Conservation (phyloP, 371 early-diverging fungal genomes). For the Zychaea mexicana region DNA sequence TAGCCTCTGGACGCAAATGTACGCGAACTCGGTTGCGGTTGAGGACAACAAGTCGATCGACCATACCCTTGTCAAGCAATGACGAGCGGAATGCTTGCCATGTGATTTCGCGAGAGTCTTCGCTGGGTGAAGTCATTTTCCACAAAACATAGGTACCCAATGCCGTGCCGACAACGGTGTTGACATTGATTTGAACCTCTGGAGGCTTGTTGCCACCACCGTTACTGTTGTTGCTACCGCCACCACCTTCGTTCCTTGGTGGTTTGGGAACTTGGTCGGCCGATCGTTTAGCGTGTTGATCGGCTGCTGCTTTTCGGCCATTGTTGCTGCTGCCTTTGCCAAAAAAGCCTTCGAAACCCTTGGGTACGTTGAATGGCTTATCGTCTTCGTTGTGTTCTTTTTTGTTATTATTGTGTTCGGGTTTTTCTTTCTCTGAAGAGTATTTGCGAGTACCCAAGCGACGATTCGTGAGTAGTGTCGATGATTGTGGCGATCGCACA, state of each 20-base stretch:
- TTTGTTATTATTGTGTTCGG: constrained; percentile 16
- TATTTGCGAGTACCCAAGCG: constrained; percentile 5
- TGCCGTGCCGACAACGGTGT: constrained; percentile 52
- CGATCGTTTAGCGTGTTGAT: constrained; percentile 15
- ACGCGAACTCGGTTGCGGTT: constrained; percentile 87
- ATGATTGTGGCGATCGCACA: neutral
- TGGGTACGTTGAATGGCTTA: constrained; percentile 28
- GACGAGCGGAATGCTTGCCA: constrained; percentile 91
- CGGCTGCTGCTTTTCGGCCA: constrained; percentile 5
- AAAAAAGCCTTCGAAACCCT: constrained; percentile 50
- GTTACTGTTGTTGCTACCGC: constrained; percentile 3
- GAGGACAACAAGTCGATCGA: constrained; percentile 85
- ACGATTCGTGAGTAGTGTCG: neutral
- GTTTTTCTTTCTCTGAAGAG: constrained; percentile 11
- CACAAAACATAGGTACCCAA: constrained; percentile 58
- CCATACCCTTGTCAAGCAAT: constrained; percentile 90
- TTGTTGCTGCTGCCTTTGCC: constrained; percentile 19
- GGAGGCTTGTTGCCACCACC: constrained; percentile 20
- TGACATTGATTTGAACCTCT: constrained; percentile 43
- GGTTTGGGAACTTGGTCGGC: constrained; percentile 15
- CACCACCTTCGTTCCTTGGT: constrained; percentile 2
- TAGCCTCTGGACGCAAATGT: constrained; percentile 73
- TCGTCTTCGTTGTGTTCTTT: constrained; percentile 26
- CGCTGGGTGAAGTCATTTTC: constrained; percentile 48
- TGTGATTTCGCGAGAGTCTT: constrained; percentile 73